A percentile compares a stretch with the other conserved stretches of the same genome.
Conservation (phyloP, 192 early-diverging fungal genomes). For the Coemansia sp. region DNA sequence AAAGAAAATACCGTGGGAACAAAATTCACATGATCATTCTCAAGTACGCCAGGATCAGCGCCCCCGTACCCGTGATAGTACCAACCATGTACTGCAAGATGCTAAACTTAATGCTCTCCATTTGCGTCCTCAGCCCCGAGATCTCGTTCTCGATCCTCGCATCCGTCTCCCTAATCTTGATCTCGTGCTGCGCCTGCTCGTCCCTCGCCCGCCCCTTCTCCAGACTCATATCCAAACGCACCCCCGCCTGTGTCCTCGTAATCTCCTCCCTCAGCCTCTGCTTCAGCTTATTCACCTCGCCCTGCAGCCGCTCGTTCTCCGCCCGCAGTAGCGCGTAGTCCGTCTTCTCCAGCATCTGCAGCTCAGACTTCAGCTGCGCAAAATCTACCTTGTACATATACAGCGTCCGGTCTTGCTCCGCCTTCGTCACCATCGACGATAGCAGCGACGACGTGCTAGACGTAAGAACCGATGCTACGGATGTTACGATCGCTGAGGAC, state of each 20-base stretch:
- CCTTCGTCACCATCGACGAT: slow-evolving; percentile 70
- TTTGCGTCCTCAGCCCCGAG: slow-evolving; percentile 71
- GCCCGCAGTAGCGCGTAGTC: slow-evolving; percentile 81
- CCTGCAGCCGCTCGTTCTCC: slow-evolving; percentile 75
- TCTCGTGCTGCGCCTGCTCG: slow-evolving; percentile 76
- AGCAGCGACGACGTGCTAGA: slow-evolving; percentile 50
- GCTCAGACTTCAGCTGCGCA: slow-evolving; percentile 81
- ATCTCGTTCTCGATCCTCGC: slow-evolving; percentile 89
- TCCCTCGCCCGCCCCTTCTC: slow-evolving; percentile 90
- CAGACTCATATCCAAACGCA: slow-evolving; percentile 81
- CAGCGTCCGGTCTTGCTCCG: slow-evolving; percentile 79
- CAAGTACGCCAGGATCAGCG: slow-evolving; percentile 63
- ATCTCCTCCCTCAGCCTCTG: slow-evolving; percentile 82
- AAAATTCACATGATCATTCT: slow-evolving; percentile 50
- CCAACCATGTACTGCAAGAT: slow-evolving; percentile 81
- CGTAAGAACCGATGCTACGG: slow-evolving; percentile 66
- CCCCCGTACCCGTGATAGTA: slow-evolving; percentile 84
- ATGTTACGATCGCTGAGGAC: slow-evolving; percentile 74
- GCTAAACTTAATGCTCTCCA: slow-evolving; percentile 87
- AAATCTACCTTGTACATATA: slow-evolving; percentile 91
- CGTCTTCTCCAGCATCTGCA: slow-evolving; percentile 88
- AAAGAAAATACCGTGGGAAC: slow-evolving; percentile 7
- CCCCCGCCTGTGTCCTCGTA: slow-evolving; percentile 77
- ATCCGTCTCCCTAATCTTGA: slow-evolving; percentile 84
- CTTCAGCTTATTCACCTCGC: slow-evolving; percentile 84